phyloP scores from a whole-genome alignment of 176 grass and related monocot species.

The Typha latifolia region DNA sequence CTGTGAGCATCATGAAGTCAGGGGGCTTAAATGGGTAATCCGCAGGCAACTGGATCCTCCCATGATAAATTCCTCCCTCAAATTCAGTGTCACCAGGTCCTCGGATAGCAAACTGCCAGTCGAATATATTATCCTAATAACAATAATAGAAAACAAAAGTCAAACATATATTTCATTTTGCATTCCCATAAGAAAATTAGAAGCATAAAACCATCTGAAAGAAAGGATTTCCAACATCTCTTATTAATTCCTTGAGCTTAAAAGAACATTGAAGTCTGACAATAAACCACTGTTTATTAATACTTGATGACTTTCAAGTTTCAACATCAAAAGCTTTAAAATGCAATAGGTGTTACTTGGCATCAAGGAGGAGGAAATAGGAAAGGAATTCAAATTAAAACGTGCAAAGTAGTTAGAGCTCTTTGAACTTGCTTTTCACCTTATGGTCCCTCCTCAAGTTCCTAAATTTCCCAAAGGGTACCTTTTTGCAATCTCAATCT shows the following conservation, averaged over 20 bases:
- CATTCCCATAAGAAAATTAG: background rate
- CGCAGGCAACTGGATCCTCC: slow-evolving; percentile 81
- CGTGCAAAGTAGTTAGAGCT: background rate
- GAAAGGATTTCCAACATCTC: too few relatives aligned
- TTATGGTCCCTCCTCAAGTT: background rate
- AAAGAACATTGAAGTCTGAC: too few relatives aligned
- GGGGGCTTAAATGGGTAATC: slow-evolving; percentile 97
- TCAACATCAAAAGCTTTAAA: background rate
- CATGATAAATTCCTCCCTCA: slow-evolving; percentile 95
- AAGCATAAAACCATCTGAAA: background rate
- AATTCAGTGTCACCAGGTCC: slow-evolving; percentile 86
- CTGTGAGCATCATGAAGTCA: slow-evolving; percentile 90
- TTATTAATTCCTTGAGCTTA: too few relatives aligned
- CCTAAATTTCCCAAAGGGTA: background rate
- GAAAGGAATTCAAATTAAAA: background rate
- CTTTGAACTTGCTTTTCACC: background rate
- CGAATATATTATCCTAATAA: slow-evolving; percentile 85
- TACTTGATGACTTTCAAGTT: background rate
- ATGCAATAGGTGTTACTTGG: background rate
- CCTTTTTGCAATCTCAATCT: background rate
- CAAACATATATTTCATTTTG: background rate
- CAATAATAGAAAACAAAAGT: slow-evolving; percentile 8
- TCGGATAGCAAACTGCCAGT: slow-evolving; percentile 97
- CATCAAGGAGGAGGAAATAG: background rate
- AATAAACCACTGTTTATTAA: background rate